Conservation (phyloP, 164 flowering plant genomes). For the Warburgia ugandensis region DNA sequence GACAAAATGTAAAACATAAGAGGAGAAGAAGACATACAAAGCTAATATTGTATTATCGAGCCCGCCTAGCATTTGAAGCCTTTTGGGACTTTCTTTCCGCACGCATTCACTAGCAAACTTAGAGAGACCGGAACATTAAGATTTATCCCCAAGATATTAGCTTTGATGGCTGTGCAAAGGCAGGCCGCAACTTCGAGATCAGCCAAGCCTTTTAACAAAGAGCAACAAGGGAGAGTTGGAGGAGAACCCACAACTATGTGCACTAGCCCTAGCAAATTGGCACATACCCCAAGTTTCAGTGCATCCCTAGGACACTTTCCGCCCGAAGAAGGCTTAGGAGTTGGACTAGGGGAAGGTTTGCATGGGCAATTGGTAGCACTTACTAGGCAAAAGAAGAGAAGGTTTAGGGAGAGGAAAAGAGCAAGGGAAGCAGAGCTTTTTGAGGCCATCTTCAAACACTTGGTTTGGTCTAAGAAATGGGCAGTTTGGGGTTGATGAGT, state of each 20-base stretch:
- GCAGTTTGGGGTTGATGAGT: too few relatives aligned
- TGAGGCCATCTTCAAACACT: constrained; percentile 37
- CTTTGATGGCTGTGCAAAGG: constrained; percentile 60
- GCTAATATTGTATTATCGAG: too few relatives aligned
- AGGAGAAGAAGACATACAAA: too few relatives aligned
- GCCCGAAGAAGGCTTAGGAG: constrained; percentile 8
- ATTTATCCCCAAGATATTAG: constrained; percentile 46
- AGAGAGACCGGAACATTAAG: constrained; percentile 47
- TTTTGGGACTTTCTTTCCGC: constrained; percentile 34
- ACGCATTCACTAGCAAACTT: constrained; percentile 48
- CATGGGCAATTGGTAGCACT: neutral
- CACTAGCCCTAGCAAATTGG: constrained; percentile 30
- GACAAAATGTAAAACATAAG: too few relatives aligned
- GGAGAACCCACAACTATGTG: constrained; percentile 37
- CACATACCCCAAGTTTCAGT: constrained; percentile 55
- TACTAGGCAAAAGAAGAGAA: constrained; percentile 18
- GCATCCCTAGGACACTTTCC: constrained; percentile 46
- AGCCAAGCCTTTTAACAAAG: constrained; percentile 45
- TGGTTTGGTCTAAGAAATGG: too few relatives aligned
- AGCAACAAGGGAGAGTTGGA: constrained; percentile 42
- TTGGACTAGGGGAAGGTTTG: constrained; percentile 4
- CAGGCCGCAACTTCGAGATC: constrained; percentile 60
- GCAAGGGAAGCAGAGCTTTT: constrained; percentile 25
- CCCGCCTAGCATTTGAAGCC: constrained; percentile 38
- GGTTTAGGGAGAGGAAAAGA: constrained; percentile 48